Evolutionary conservation across 23 red algal genomes (phyloP), one percentile per base, ranked within the genome.

Genomic region (Gracilaria gracilis): DNA sequence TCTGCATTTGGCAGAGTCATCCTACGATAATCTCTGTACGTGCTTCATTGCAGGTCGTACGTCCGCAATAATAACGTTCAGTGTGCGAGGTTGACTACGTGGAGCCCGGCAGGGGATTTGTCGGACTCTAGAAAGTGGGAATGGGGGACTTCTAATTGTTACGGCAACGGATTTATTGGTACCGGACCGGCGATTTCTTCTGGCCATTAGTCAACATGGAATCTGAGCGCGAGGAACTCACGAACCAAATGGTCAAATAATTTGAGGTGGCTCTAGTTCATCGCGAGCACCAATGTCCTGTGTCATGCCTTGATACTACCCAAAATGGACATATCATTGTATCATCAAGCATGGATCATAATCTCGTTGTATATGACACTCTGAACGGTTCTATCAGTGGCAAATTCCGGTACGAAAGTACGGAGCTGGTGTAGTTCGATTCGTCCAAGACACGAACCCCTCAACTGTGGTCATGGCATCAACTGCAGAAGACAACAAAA

Each of bases 331-430:
- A 58, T 21, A 28, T 92, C 38, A 44, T 87, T 1, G 93, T 90
- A 29, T 75, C 79, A 32, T 86, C 91, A 61, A 82, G 83, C 0
- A 55, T 88, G n/a, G 96, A 98, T 67, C 81, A 80, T 32, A 66
- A 55, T 21, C 39, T 98, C 39, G 83, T 80, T 39, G 54, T 98
- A 11, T 95, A 95, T 72, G 82, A 81, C 25, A 75, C 92, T 17
- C 50, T 95, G 9, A 37, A 37, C 33, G 96, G 96, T 31, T 93
- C 67, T 25, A 62, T 83, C n/a, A 81, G 47, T 5, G 91, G 66
- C 74, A 93, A 54, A 88, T 98, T 58, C 96, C 96, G 0, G 96
- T 98, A 9, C 91, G 82, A 25, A 89, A 92, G 81, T 93, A 98
- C 83, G 96, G 96, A 17, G 88, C 82, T 16, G 93, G 93, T 19